Evolutionary conservation across 2,329 filamentous ascomycete species (phyloP).

Genomic region (Sordariomycetes sp.): DNA sequence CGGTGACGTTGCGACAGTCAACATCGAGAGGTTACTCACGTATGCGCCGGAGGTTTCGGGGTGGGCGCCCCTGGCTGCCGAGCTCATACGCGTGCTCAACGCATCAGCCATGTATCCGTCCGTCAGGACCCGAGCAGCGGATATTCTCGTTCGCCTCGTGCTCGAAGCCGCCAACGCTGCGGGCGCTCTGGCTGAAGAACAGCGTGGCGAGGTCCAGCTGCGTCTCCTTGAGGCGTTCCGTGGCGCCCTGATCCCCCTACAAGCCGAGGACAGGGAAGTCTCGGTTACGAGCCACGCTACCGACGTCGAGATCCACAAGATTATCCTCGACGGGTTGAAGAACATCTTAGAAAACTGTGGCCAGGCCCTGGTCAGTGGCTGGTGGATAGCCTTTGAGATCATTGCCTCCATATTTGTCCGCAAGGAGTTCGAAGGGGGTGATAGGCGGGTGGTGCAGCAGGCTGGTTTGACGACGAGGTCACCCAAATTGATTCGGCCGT

Average conservation of each 20-base stretch:
- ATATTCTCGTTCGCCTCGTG: conserved; percentile 46
- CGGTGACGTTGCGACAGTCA: conserved; percentile 59
- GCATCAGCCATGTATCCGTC: conserved; percentile 31
- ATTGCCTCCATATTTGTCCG: conserved; percentile 67
- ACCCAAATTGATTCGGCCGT: conserved; percentile 65
- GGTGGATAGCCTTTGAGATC: conserved; percentile 75
- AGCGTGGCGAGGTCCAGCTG: conserved; percentile 52
- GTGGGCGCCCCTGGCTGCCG: conserved; percentile 54
- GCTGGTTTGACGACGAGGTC: conserved; percentile 42
- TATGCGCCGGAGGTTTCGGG: conserved; percentile 56
- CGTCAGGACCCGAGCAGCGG: conserved; percentile 47
- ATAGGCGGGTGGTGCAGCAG: conserved; percentile 14
- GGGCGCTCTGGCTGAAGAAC: conserved; percentile 32
- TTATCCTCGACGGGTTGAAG: conserved; percentile 67
- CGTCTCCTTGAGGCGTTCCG: conserved; percentile 56
- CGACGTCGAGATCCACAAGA: conserved; percentile 69
- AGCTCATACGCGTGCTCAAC: conserved; percentile 37
- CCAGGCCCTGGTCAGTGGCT: conserved; percentile 69
- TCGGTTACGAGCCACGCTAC: conserved; percentile 47
- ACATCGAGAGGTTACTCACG: conserved; percentile 59
- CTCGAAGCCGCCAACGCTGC: conserved; percentile 45
- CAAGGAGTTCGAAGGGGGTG: conserved; percentile 19
- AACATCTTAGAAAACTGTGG: conserved; percentile 78
- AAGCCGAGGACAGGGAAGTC: conserved; percentile 34
- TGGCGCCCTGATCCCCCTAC: conserved; percentile 45